phyloP scores from a whole-genome alignment of 1,284 basidiomycete genomes.

The Fomes fomentarius region DNA sequence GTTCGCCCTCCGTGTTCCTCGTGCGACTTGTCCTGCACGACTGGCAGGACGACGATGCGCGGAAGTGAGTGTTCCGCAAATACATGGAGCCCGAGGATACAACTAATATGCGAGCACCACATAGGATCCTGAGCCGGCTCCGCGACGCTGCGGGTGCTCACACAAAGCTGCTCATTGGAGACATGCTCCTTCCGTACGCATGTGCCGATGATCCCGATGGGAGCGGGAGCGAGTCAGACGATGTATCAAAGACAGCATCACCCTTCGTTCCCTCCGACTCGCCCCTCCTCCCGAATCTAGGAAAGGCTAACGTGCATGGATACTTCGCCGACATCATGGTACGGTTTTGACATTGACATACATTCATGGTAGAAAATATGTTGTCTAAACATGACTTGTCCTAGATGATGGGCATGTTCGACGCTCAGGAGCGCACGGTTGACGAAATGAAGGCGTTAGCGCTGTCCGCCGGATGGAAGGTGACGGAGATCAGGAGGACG shows the following conservation, averaged over 20 bases:
- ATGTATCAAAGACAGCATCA: not conserved
- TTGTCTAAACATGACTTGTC: no score
- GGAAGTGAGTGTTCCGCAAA: constrained; percentile 3
- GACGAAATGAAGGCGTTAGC: constrained; percentile 58
- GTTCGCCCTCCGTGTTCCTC: constrained; percentile 52
- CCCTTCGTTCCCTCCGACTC: constrained; percentile 36
- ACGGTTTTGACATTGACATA: no score
- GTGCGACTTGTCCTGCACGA: constrained; percentile 71
- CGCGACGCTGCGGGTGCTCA: constrained; percentile 32
- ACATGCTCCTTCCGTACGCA: constrained; percentile 65
- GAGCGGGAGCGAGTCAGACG: not conserved
- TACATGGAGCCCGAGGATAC: no score
- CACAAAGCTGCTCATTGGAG: constrained; percentile 63
- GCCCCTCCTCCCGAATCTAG: constrained; percentile 25
- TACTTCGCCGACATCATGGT: constrained; percentile 20
- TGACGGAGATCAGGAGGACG: constrained; percentile 46
- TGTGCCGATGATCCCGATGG: constrained; percentile 36
- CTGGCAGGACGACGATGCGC: constrained; percentile 57
- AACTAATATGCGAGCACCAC: not conserved
- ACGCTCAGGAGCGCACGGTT: constrained; percentile 70
- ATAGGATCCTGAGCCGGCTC: constrained; percentile 29
- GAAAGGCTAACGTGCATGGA: constrained; percentile 15
- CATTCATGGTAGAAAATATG: no score
- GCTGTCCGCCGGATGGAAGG: constrained; percentile 64
- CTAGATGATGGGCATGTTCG: constrained; percentile 70